Percentiles rank a stretch among this genome's conserved stretches.
Conservation (phyloP, 108 stramenopile species). For the Hondaea fermentalgiana region DNA sequence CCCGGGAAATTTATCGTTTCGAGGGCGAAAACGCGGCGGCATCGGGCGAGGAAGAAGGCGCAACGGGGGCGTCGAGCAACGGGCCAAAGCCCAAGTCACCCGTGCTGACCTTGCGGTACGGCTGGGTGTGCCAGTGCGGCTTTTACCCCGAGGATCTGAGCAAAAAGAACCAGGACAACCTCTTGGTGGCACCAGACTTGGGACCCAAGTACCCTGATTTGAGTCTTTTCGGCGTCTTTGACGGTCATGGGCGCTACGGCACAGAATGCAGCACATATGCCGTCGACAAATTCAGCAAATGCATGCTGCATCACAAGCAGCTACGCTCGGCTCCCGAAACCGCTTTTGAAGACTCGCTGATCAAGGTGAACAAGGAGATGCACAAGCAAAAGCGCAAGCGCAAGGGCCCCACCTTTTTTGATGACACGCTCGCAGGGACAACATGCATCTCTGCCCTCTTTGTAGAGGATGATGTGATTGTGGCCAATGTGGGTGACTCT, state of each 20-base stretch:
- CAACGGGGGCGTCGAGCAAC: background rate
- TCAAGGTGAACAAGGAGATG: slow-evolving; percentile 18
- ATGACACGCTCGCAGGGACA: slow-evolving; percentile 88
- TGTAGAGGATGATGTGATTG: slow-evolving; percentile 63
- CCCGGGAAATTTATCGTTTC: background rate
- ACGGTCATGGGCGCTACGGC: slow-evolving; percentile 32
- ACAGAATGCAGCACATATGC: slow-evolving; percentile 25
- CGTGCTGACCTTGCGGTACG: background rate
- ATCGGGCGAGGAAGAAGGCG: background rate
- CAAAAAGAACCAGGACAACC: slow-evolving; percentile 9
- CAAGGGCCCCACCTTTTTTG: slow-evolving; percentile 64
- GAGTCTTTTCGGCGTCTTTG: slow-evolving; percentile 31
- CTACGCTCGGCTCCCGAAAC: background rate
- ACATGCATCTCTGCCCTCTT: slow-evolving; percentile 81
- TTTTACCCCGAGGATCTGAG: slow-evolving; percentile 9
- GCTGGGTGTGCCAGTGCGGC: background rate
- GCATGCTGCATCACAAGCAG: background rate
- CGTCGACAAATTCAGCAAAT: background rate
- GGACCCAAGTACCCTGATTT: background rate
- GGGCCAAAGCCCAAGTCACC: background rate
- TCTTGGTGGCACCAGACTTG: background rate
- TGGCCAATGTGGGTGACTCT: slow-evolving; percentile 89
- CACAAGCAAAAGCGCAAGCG: slow-evolving; percentile 26
- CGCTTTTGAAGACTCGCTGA: background rate
- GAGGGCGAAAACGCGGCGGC: background rate